Percentiles rank a stretch among this genome's conserved stretches.
Evolutionary conservation across 345 rosid species (phyloP).

Genomic region (Psidium guajava): DNA sequence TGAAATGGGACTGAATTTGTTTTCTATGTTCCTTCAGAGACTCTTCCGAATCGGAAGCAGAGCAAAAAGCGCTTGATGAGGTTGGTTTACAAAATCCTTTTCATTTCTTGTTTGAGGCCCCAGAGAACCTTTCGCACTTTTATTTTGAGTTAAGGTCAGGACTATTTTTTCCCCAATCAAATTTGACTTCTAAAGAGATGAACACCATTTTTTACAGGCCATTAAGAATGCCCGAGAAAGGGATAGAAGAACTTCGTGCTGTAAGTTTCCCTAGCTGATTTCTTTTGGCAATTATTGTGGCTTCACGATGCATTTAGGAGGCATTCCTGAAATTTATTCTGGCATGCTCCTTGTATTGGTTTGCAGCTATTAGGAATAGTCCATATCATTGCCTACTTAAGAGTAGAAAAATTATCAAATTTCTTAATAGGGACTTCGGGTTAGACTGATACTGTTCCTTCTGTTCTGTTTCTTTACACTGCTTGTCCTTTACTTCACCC

Average conservation of each 20-base stretch:
- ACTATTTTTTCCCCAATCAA: neutral
- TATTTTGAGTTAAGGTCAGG: neutral
- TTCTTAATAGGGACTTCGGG: neutral
- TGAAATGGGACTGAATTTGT: neutral
- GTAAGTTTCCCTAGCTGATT: constrained; percentile 28
- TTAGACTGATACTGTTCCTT: neutral
- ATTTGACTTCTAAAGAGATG: neutral
- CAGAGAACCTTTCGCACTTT: neutral
- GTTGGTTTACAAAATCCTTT: constrained; percentile 8
- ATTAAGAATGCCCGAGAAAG: constrained; percentile 93
- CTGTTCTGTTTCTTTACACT: neutral
- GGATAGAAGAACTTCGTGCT: constrained; percentile 74
- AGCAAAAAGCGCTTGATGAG: constrained; percentile 76
- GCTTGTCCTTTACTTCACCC: neutral
- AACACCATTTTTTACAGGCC: constrained; percentile 36
- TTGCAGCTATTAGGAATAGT: neutral
- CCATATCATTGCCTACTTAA: neutral
- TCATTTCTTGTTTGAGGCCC: neutral
- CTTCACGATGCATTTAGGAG: neutral
- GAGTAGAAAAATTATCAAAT: neutral
- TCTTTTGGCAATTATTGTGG: neutral
- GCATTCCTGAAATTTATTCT: neutral
- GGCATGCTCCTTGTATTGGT: neutral
- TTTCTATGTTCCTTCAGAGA: constrained; percentile 30
- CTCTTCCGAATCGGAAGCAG: constrained; percentile 64